These are phyloP conservation scores for Puccinellia tenuiflora DNA, from an alignment of 176 grass and related monocot species.

Conservation along the genomic window DNA sequence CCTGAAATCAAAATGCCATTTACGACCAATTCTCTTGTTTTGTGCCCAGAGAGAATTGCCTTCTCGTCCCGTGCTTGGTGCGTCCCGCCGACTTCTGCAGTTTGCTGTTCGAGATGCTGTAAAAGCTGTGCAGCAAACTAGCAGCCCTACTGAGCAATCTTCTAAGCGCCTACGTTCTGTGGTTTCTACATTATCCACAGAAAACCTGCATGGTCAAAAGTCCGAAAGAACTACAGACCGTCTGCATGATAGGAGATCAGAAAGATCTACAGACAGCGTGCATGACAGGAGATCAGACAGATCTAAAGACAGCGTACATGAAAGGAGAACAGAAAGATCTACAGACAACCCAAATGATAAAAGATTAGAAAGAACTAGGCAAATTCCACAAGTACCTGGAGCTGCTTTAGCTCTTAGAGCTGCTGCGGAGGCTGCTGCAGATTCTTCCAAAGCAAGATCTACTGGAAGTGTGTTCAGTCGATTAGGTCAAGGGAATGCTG, in stretches of 20 bases:
- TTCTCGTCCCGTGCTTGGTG: slow-evolving; percentile 48
- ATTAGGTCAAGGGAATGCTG: slow-evolving; percentile 54
- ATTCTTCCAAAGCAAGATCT: slow-evolving; percentile 60
- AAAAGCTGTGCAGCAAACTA: slow-evolving; percentile 64
- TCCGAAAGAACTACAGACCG: slow-evolving; percentile 15
- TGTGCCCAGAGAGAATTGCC: slow-evolving; percentile 50
- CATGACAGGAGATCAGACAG: slow-evolving; percentile 10
- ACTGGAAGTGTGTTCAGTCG: slow-evolving; percentile 80
- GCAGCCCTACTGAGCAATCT: slow-evolving; percentile 43
- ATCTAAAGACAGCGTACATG: not conserved
- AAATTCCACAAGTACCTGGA: slow-evolving; percentile 45
- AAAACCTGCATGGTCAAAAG: slow-evolving; percentile 30
- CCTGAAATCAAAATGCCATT: slow-evolving; percentile 9
- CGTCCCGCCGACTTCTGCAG: slow-evolving; percentile 76
- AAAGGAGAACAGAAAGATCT: slow-evolving; percentile 40
- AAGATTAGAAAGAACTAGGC: slow-evolving; percentile 55
- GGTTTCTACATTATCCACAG: slow-evolving; percentile 54
- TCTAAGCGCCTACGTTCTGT: slow-evolving; percentile 73
- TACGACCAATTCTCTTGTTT: slow-evolving; percentile 12
- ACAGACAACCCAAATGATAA: slow-evolving; percentile 26
- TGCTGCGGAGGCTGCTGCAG: slow-evolving; percentile 70
- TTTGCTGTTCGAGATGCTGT: slow-evolving; percentile 94
- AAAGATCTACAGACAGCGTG: slow-evolving; percentile 21
- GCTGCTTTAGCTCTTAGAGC: slow-evolving; percentile 73
- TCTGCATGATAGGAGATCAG: not conserved